Conservation (phyloP, 768 basidiomycete genomes). For the Scleroderma citrinum region DNA sequence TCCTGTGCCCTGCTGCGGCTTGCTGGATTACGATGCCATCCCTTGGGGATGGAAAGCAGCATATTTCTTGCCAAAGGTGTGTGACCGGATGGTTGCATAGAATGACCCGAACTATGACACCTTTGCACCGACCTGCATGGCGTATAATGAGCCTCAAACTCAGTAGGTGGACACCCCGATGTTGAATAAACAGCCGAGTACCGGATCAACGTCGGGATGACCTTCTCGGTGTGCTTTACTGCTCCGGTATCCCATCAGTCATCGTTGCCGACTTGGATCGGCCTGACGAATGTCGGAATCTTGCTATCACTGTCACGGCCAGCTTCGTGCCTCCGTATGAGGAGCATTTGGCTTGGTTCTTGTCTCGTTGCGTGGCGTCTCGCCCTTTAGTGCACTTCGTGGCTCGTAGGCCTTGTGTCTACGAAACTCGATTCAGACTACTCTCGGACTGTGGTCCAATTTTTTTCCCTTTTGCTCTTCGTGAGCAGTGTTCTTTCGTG, state of each 20-base stretch:
- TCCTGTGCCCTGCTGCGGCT: no score
- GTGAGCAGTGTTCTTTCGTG: conserved; percentile 4
- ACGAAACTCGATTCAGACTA: not conserved
- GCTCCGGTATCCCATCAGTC: not conserved
- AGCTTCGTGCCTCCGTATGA: conserved; percentile 6
- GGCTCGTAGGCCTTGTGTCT: conserved; percentile 14
- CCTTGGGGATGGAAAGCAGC: not conserved
- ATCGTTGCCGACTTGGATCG: not conserved
- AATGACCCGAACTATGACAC: no score
- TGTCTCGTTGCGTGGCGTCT: not conserved
- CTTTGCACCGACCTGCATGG: not conserved
- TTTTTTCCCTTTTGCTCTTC: conserved; percentile 4
- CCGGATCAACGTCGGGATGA: no score
- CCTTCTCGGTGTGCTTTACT: no score
- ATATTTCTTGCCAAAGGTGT: not conserved
- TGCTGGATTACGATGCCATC: not conserved
- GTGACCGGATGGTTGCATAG: no score
- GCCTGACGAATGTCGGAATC: not conserved
- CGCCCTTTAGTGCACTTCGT: conserved; percentile 27
- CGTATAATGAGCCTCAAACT: not conserved
- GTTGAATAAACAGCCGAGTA: no score
- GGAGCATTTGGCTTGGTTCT: conserved; percentile 3
- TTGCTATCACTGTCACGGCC: conserved; percentile 4
- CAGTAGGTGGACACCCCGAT: not conserved
- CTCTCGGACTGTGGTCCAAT: not conserved